phyloP scores from a whole-genome alignment of 169 alveolate genomes.

The Eimeria maxima region DNA sequence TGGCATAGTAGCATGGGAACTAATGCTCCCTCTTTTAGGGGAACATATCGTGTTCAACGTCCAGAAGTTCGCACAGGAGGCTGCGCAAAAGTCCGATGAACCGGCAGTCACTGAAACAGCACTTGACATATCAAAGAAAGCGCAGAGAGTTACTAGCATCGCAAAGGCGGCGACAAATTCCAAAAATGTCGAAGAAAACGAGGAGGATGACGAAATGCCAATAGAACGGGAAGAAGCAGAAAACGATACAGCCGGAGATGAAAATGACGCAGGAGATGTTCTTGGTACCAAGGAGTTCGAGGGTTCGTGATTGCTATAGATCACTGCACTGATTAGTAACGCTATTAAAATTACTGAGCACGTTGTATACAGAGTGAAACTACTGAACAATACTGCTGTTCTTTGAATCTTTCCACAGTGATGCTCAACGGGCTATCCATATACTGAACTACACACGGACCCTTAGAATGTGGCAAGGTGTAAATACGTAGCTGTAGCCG shows the following conservation, averaged over 20 bases:
- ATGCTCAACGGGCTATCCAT: not conserved
- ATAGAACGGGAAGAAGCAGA: not conserved
- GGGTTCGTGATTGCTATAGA: not conserved
- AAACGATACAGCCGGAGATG: not conserved
- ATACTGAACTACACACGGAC: not conserved
- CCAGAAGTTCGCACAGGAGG: slow-evolving; percentile 66
- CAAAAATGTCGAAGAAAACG: not conserved
- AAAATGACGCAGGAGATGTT: not conserved
- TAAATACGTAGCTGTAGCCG: not conserved
- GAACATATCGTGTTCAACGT: slow-evolving; percentile 52
- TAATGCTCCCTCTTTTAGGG: not conserved
- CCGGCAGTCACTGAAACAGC: slow-evolving; percentile 57
- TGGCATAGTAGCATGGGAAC: not conserved
- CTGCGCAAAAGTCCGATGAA: slow-evolving; percentile 53
- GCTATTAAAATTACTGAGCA: not conserved
- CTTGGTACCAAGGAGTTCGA: not conserved
- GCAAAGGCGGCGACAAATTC: not conserved
- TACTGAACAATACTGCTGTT: not conserved
- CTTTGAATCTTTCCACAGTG: not conserved
- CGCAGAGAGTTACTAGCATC: slow-evolving; percentile 31
- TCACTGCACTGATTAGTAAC: not conserved
- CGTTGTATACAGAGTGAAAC: too few relatives aligned
- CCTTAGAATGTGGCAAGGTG: not conserved
- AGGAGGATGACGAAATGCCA: not conserved
- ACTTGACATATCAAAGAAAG: slow-evolving; percentile 23